Evolutionary conservation across 2,329 filamentous ascomycete genomes (phyloP).

Genomic region (Madurella fahalii): DNA sequence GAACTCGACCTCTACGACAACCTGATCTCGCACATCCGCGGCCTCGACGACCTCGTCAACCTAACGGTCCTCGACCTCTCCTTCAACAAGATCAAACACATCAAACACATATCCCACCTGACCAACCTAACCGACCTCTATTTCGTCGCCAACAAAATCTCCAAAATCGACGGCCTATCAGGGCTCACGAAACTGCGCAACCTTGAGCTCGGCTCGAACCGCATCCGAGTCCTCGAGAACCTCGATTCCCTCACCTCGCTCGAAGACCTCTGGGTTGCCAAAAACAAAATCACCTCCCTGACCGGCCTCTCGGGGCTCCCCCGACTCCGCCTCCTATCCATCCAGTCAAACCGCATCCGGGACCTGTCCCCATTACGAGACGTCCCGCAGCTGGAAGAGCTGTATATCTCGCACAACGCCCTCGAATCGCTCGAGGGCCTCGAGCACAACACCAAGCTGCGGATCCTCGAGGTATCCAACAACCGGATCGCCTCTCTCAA

Average conservation of each 20-base stretch:
- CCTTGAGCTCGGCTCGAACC: slow-evolving; percentile 87
- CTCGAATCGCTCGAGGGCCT: slow-evolving; percentile 73
- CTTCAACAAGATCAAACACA: slow-evolving; percentile 99
- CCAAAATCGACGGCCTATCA: slow-evolving; percentile 78
- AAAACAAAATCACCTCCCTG: slow-evolving; percentile 91
- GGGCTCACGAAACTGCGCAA: slow-evolving; percentile 71
- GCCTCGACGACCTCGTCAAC: slow-evolving; percentile 71
- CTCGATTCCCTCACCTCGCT: slow-evolving; percentile 71
- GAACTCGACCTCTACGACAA: slow-evolving; percentile 98
- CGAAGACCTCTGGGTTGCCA: slow-evolving; percentile 90
- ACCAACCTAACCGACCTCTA: slow-evolving; percentile 77
- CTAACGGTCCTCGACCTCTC: slow-evolving; percentile 82
- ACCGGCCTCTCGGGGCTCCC: slow-evolving; percentile 69
- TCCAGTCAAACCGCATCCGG: slow-evolving; percentile 90
- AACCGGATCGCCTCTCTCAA: slow-evolving; percentile 75
- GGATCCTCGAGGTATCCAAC: slow-evolving; percentile 82
- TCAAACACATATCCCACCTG: slow-evolving; percentile 80
- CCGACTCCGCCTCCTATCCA: slow-evolving; percentile 81
- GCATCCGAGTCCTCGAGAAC: slow-evolving; percentile 83
- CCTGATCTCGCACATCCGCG: slow-evolving; percentile 79
- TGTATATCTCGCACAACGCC: slow-evolving; percentile 96
- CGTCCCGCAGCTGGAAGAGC: slow-evolving; percentile 75
- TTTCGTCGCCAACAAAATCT: slow-evolving; percentile 93
- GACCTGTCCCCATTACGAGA: slow-evolving; percentile 71
- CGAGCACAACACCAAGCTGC: slow-evolving; percentile 61